Evolutionary conservation across 768 basidiomycete species (phyloP), one percentile per base, ranked within the genome.

Genomic region (Trametes punicea): DNA sequence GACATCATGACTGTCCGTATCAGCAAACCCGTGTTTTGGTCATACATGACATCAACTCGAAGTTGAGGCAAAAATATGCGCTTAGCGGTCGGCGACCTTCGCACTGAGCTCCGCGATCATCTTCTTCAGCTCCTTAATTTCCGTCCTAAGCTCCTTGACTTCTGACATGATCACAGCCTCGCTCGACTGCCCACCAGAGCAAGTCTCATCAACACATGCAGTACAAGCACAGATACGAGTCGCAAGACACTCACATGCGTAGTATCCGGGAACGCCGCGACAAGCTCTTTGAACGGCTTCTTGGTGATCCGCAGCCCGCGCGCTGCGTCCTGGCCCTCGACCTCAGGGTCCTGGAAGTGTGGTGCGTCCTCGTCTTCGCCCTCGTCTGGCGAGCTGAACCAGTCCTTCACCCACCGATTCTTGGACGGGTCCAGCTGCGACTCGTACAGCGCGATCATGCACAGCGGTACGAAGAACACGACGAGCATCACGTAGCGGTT

Each of bases 381-480:
- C 62, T 88, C 81, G 62, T 87, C 82, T 21, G 77, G 70, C 39
- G 80, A 75, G 15, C 71, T 67, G 57, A 92, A 77, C 87, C 91
- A 89, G 53, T 76, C 79, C 33, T 80, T 77, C 67, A 90, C 71
- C 87, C 88, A 91, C 8, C 68, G 71, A 59, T 81, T 77, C 59
- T 78, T 81, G 25, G 70, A 65, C 13, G 70, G 67, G 56, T 79
- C 73, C 45, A 77, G 67, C 9, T 76, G 75, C 1, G 89, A 79
- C 72, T 97, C 95, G 64, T 77, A 88, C 30, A 94, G 64, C 0
- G 92, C 88, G 59, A 97, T 88, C 15, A 78, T 47, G 3, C 77
- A 73, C 27, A 97, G 75, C 3, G 93, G 93, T 50, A 93, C 57
- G 71, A 86, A 88, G 76, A 98, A 96, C n/a, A 96, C 57, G 39